Evolutionary conservation across 176 grass and related monocot genomes (phyloP), one percentile per base, ranked within the genome.

Genomic region (Oryza punctata): DNA sequence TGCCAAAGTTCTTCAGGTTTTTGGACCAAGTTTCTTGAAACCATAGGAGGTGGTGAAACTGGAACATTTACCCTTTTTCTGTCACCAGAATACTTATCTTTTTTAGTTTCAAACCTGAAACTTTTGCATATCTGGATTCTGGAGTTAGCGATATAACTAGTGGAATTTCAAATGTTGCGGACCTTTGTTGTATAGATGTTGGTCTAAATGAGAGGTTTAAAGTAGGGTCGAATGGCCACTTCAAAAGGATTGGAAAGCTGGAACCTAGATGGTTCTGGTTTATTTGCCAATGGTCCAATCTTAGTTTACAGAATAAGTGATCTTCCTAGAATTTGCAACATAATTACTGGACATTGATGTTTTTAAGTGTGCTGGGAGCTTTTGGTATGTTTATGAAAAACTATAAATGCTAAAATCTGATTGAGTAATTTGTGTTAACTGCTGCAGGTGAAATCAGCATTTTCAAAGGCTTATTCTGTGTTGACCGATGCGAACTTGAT

Each of bases 371-470:
- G 54, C 79, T 40, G 27, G 4, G 28, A 65, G 76, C 4, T 77
- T 81, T 44, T 33, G 26, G 69, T 15, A 19, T 84, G 63, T 63
- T 50, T 63, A 25, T 49, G 27, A 70, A 27, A 49, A 63, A 14
- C 6, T 70, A 27, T 81, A 45, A 30, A 12, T 77, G 21, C 8
- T 38, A 23, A 37, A 81, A 69, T 72, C 24, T 81, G 26, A 89
- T 76, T 40, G 76, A 24, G 30, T 37, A 25, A 38, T 38, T 1
- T 78, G 67, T 25, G 9, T 32, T 79, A 35, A 72, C 21, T 83
- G 67, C 18, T 75, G 38, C 89, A 99, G 97, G 97, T 99, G 67
- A 99, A 91, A 89, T 92, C 89, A 74, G 93, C 97, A 83, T 94
- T 99, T 94, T 85, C 89, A 6, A 90, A 88, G 59, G 97, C 97